A percentile compares a stretch with the other conserved stretches of the same genome.
Evolutionary conservation across 371 early-diverging fungal species (phyloP).

Genomic region (Cokeromyces recurvatus): DNA sequence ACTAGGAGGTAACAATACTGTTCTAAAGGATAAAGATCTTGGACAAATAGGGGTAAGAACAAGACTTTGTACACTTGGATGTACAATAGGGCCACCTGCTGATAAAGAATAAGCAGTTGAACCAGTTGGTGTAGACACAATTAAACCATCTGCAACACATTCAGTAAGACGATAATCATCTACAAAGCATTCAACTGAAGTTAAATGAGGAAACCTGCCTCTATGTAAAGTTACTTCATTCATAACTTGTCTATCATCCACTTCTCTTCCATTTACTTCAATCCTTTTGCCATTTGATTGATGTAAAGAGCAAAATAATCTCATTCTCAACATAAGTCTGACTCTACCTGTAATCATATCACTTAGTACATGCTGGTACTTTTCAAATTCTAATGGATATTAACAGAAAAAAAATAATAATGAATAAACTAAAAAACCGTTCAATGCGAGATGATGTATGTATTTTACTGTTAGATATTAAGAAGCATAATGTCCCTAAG

Average conservation of each 20-base stretch:
- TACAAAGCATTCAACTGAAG: constrained; percentile 73
- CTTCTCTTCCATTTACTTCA: constrained; percentile 35
- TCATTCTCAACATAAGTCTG: constrained; percentile 68
- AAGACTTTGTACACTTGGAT: constrained; percentile 86
- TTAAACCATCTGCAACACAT: constrained; percentile 70
- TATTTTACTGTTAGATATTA: constrained; percentile 73
- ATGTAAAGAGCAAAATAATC: constrained; percentile 68
- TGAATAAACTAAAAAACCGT: background rate
- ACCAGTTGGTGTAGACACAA: constrained; percentile 92
- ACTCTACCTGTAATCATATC: constrained; percentile 60
- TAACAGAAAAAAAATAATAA: no score
- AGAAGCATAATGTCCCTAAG: constrained; percentile 89
- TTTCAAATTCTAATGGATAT: constrained; percentile 59
- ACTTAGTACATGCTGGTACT: constrained; percentile 53
- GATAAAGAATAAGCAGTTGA: constrained; percentile 94
- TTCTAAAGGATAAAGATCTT: constrained; percentile 89
- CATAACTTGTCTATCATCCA: constrained; percentile 64
- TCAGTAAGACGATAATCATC: constrained; percentile 79
- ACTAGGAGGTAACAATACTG: constrained; percentile 82
- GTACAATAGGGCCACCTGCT: constrained; percentile 92
- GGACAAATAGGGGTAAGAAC: constrained; percentile 95
- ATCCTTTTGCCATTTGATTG: constrained; percentile 49
- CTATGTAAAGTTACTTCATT: constrained; percentile 90
- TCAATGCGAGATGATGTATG: background rate
- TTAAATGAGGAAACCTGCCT: constrained; percentile 81